Conservation (phyloP, 805 yeast genomes). For the Hanseniaspora hatyaiensis region DNA sequence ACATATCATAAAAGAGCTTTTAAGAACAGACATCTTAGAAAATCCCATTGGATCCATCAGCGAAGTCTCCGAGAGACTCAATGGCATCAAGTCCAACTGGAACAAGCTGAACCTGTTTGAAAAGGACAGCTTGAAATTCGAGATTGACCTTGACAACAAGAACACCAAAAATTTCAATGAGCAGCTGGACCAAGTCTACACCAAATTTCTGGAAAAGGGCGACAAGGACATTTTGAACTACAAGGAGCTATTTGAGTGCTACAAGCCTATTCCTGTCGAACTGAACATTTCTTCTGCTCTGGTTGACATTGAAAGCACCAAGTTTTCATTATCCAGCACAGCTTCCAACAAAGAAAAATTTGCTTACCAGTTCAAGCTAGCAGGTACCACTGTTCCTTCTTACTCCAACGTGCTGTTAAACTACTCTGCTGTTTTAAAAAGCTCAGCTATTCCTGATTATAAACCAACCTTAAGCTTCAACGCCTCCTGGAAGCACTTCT, state of each 20-base stretch:
- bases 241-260: conserved; percentile 1
- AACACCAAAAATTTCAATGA: not conserved
- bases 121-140: not conserved
- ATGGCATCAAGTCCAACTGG: conserved; percentile 1
- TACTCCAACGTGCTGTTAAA: not conserved
- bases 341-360: conserved; percentile 5
- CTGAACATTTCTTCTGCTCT: conserved; percentile 4
- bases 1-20: not conserved
- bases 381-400: not conserved
- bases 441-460: not conserved
- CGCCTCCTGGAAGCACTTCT: conserved; percentile 1
- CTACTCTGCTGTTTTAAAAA: not conserved
- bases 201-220: not conserved
- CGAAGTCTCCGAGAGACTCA: not conserved
- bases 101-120: conserved; percentile 3
- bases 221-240: conserved; percentile 2
- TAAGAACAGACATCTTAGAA: conserved; percentile 7
- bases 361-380: not conserved
- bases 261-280: conserved; percentile 14
- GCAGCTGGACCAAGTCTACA: not conserved
- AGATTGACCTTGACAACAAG: not conserved
- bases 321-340: not conserved
- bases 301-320: not conserved
- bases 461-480: conserved; percentile 4
- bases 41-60: conserved; percentile 2